phyloP scores from a whole-genome alignment of 441 rosid species.

The Jatropha podagrica region DNA sequence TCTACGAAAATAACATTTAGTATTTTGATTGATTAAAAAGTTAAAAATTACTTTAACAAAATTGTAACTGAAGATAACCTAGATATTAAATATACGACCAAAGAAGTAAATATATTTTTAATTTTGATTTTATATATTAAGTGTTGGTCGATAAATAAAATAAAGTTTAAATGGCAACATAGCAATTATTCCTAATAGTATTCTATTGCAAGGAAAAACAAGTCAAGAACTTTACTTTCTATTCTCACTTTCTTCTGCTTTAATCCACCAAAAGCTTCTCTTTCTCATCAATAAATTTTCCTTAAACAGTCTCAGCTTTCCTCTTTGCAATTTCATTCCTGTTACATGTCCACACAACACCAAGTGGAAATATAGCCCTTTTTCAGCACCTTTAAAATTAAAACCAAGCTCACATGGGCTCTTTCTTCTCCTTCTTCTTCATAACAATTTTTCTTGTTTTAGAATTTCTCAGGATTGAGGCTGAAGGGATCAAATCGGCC shows the following conservation, averaged over 20 bases:
- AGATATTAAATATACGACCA: too few species aligned
- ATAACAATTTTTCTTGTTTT: constrained; percentile 39
- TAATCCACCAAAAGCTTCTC: constrained; percentile 33
- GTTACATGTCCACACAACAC: constrained; percentile 24
- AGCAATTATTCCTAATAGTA: neutral
- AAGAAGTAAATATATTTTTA: too few species aligned
- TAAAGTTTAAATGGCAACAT: too few species aligned
- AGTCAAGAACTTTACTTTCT: constrained; percentile 8
- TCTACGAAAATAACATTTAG: too few species aligned
- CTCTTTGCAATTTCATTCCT: constrained; percentile 34
- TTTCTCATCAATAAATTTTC: constrained; percentile 20
- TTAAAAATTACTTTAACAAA: too few species aligned
- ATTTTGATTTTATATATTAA: too few species aligned
- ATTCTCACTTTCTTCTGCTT: constrained; percentile 31
- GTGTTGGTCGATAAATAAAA: too few species aligned
- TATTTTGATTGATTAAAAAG: too few species aligned
- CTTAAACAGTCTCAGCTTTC: constrained; percentile 27
- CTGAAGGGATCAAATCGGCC: constrained; percentile 52
- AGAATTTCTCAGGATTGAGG: constrained; percentile 28
- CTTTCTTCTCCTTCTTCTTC: constrained; percentile 36
- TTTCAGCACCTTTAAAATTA: constrained; percentile 11
- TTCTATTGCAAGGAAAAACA: constrained; percentile 5
- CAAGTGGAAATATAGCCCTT: constrained; percentile 11
- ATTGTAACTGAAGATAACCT: too few species aligned
- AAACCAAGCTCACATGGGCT: constrained; percentile 48